These are phyloP conservation scores for Pisolithus marmoratus DNA, from an alignment of 768 basidiomycete species.

Conservation along the genomic window DNA sequence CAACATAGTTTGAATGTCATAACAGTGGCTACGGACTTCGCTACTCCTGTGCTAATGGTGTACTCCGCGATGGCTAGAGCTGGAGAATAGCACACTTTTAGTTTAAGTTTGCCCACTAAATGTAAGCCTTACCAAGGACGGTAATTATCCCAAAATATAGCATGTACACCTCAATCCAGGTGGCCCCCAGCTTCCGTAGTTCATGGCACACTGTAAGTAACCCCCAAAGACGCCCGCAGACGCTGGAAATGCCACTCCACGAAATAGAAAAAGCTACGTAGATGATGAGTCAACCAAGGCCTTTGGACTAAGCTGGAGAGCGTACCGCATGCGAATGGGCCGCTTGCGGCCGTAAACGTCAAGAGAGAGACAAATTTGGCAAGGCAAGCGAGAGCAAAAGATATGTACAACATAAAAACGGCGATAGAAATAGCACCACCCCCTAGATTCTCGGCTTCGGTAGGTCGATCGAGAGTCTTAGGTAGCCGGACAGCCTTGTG, in stretches of 20 bases:
- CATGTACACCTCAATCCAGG: slow-evolving; percentile 27
- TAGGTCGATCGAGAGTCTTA: too few relatives aligned
- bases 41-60: slow-evolving; percentile 32
- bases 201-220: slow-evolving; percentile 32
- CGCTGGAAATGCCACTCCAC: slow-evolving; percentile 39
- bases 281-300: not conserved
- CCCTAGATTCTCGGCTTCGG: not conserved
- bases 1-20: not conserved
- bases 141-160: slow-evolving; percentile 28
- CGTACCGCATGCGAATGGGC: slow-evolving; percentile 22
- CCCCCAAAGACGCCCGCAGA: slow-evolving; percentile 35
- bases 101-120: not conserved
- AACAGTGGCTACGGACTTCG: slow-evolving; percentile 21
- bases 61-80: slow-evolving; percentile 37
- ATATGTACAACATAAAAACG: slow-evolving; percentile 22
- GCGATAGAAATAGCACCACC: slow-evolving; percentile 5
- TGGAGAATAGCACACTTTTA: slow-evolving; percentile 10
- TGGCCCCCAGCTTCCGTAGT: slow-evolving; percentile 26
- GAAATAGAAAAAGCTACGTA: slow-evolving; percentile 38
- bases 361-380: slow-evolving; percentile 28
- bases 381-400: slow-evolving; percentile 26
- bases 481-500: not conserved
- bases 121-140: slow-evolving; percentile 28
- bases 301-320: not conserved
- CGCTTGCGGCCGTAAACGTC: slow-evolving; percentile 16